Evolutionary conservation across 2,329 filamentous ascomycete genomes (phyloP), one percentile per base, ranked within the genome.

Genomic region (Phialemoniopsis sp.): DNA sequence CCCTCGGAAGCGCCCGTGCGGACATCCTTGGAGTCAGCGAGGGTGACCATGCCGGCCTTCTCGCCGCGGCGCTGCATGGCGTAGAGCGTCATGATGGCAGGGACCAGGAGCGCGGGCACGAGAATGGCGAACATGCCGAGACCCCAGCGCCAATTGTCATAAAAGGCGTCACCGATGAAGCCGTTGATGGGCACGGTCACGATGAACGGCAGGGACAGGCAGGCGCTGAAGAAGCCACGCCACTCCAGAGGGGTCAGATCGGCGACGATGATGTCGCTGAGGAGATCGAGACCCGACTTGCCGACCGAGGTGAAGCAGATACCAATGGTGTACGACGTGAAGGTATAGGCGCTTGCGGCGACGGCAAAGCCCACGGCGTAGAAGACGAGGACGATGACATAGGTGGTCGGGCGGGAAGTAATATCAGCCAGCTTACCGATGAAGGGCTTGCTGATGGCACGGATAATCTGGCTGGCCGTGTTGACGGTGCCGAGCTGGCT

Each of bases 61-160:
- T 67, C 66, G 8, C 80, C 82, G 46, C 79, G 79, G 16, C 64
- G 64, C 43, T 80, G 73, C 54, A 84, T 80, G 40, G 67, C 58
- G 38, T 73, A 65, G 39, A 83, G 64, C 3, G 78, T 64, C n/a
- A 83, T 68, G 46, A 85, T 80, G 40, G 75, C 70, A 0, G 55
- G 73, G 39, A 76, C 59, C n/a, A 77, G 57, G 38, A 78, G 68
- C 6, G 70, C 69, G 57, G 72, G 75, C 43, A 77, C 62, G 17
- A 78, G 58, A 38, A 79, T 68, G 9, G 72, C 70, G 58, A 76
- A 70, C 52, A 79, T 75, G 13, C 70, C 76, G 43, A 76, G 75
- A 7, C 76, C 76, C 75, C 74, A 78, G 47, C 72, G 60, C 74
- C 73, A 78, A 12, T 73, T 47, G 17, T 64, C 60, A 5, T 56